These are phyloP conservation scores for Vinca minor DNA, from an alignment of 257 asterid genomes.

Conservation along the genomic window DNA sequence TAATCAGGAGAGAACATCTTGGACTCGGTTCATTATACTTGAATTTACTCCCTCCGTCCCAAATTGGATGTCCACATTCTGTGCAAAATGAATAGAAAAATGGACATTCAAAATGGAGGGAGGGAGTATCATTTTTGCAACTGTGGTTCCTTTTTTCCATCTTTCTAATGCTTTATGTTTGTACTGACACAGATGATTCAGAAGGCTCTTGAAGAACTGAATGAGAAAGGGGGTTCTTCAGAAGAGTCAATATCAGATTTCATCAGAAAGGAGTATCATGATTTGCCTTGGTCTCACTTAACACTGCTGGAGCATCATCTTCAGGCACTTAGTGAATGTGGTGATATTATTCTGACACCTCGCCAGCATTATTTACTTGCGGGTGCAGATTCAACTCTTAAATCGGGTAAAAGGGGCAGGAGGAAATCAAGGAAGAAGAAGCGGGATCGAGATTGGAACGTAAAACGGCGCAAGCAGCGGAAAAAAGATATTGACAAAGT, in stretches of 20 bases:
- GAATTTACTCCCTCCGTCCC: no score
- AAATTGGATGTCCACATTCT: no score
- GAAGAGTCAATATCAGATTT: constrained; percentile 46
- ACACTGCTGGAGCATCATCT: constrained; percentile 41
- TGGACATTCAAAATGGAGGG: no score
- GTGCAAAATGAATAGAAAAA: no score
- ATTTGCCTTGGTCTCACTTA: constrained; percentile 49
- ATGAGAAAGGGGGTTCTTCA: constrained; percentile 37
- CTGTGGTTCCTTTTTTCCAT: neutral
- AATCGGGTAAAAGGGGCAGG: constrained; percentile 14
- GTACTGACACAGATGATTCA: constrained; percentile 53
- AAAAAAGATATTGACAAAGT: neutral
- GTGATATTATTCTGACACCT: constrained; percentile 20
- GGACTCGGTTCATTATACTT: neutral
- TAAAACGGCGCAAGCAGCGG: constrained; percentile 11
- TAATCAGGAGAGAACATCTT: neutral
- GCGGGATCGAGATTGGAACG: constrained; percentile 26
- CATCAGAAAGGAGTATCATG: constrained; percentile 26
- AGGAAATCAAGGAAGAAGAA: constrained; percentile 27
- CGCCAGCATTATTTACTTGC: constrained; percentile 26
- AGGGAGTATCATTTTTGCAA: neutral
- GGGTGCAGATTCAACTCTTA: constrained; percentile 6
- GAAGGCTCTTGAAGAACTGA: constrained; percentile 40
- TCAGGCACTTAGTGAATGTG: constrained; percentile 30
- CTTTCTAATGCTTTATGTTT: neutral